Evolutionary conservation across 1,284 basidiomycete genomes (phyloP), one percentile per base, ranked within the genome.

Genomic region (Golubevia sp.): DNA sequence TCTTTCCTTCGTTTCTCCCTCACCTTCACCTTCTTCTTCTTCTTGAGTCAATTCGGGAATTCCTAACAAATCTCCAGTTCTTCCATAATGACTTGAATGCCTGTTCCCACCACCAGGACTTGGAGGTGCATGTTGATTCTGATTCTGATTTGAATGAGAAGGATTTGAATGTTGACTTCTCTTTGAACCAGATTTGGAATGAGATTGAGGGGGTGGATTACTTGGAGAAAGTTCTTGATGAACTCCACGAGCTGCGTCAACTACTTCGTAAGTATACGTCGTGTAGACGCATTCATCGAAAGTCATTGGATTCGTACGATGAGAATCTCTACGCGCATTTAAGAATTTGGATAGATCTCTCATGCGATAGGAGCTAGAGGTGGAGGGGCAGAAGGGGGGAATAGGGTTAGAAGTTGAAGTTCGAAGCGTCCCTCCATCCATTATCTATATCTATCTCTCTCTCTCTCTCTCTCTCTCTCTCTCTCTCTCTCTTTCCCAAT

Each of bases 341-440:
- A 97, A 91, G 85, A 95, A 96, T 76, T 91, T 91, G 85, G 93
- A 89, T 15, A 97, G 87, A 49, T 93, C 93, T 49, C 89, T 87
- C 85, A 97, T 91, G 60, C 91, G 88, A 83, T 96, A 97, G 13
- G 93, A 94, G 53, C 93, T 93, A 64, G 1, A 51, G 63, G 15
- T 44, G 38, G 48, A 23, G 23, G 15, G 25, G 15, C 13, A n/a
- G 49, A 23, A 52, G 21, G 56, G 7, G 7, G 25, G 4, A 44
- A 54, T 44, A 50, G n/a, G n/a, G n/a, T n/a, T n/a, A n/a, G n/a
- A n/a, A n/a, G n/a, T n/a, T n/a, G n/a, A n/a, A n/a, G n/a, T n/a
- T n/a, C n/a, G n/a, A n/a, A n/a, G n/a, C n/a, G n/a, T n/a, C n/a
- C n/a, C n/a, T n/a, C n/a, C n/a, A n/a, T n/a, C n/a, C n/a, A n/a